These are phyloP conservation scores for Naumovozyma dairenensis DNA, from an alignment of 805 yeast species.

Conservation along the genomic window DNA sequence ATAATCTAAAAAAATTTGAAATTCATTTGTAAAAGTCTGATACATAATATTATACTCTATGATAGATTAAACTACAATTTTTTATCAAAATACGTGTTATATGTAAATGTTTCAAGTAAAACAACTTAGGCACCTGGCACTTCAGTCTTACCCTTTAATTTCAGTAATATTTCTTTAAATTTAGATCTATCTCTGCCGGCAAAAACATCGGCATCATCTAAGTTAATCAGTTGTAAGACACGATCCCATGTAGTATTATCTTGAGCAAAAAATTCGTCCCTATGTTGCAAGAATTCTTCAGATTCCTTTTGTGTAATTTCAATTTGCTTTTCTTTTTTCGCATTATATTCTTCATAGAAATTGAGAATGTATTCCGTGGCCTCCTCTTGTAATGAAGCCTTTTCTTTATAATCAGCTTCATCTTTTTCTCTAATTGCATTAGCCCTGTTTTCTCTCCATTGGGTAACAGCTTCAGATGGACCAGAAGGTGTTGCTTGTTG, in stretches of 20 bases:
- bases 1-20: no score
- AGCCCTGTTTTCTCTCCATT: slow-evolving; percentile 77
- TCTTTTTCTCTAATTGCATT: slow-evolving; percentile 76
- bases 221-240: slow-evolving; percentile 41
- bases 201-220: slow-evolving; percentile 35
- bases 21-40: no score
- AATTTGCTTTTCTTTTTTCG: slow-evolving; percentile 63
- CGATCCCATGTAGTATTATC: slow-evolving; percentile 76
- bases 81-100: no score
- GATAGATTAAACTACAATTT: no score
- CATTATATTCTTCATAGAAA: slow-evolving; percentile 83
- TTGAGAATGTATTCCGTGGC: slow-evolving; percentile 83
- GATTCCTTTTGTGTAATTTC: slow-evolving; percentile 59
- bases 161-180: slow-evolving; percentile 54
- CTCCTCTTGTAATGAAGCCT: slow-evolving; percentile 55
- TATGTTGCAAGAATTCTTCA: slow-evolving; percentile 56
- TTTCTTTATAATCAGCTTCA: slow-evolving; percentile 51
- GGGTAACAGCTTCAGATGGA: slow-evolving; percentile 40
- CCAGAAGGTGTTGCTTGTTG: slow-evolving; percentile 15
- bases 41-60: no score
- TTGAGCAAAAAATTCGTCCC: slow-evolving; percentile 68
- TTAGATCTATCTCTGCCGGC: slow-evolving; percentile 54
- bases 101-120: no score
- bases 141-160: slow-evolving; percentile 56
- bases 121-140: slow-evolving; percentile 61